Base-by-base conservation (phyloP, 2,329 filamentous ascomycete species). In the Epicoccum sorghinum region DNA sequence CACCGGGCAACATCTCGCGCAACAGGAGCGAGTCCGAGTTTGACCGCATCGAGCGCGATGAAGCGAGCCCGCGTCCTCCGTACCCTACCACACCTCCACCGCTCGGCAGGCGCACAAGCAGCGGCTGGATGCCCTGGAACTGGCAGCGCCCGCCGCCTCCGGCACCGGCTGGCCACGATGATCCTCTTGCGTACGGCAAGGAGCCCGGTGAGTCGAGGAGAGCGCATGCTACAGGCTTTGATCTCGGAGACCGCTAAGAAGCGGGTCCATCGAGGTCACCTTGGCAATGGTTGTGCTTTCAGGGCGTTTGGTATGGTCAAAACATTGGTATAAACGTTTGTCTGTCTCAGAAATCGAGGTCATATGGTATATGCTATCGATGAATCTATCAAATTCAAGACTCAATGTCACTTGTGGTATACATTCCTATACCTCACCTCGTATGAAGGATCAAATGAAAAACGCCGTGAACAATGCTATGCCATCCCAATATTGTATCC, bases 11-110 rank as follows among this genome's bases (percentile, higher is more conserved):
- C 25, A 77, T 96, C 66, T 88, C 85, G 65, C 93, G 93, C 78
- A 93, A 90, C 69, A 86, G 87, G 60, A 96, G 90, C 72, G 92
- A 96, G 71, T 85, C 84, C 18, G 93, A 96, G 65, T 97, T 97
- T 69, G 92, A 96, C 69, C 90, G 91, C 72, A 90, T 96, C 62
- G 89, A 95, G 58, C 86, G 69, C 27, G 74, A 87, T 30, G 89
- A 93, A 69, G 82, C 78, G 33, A 52, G 51, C 22, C 65, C 80
- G 78, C 29, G 79, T 65, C 78, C 70, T 9, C 70, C 70, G 5
- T 74, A 73, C 55, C 71, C 71, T 4, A 57, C 64, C 22, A 74
- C 71, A 8, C 71, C 71, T 14, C 70, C 70, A 8, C 57, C 65
- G 6, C 53, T 70, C 7, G 62, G 65, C 39, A 66, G 72, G 46